A percentile compares a stretch with the other conserved stretches of the same genome.
phyloP scores from a whole-genome alignment of 306 rosid species.

The Prinsepia uniflora region DNA sequence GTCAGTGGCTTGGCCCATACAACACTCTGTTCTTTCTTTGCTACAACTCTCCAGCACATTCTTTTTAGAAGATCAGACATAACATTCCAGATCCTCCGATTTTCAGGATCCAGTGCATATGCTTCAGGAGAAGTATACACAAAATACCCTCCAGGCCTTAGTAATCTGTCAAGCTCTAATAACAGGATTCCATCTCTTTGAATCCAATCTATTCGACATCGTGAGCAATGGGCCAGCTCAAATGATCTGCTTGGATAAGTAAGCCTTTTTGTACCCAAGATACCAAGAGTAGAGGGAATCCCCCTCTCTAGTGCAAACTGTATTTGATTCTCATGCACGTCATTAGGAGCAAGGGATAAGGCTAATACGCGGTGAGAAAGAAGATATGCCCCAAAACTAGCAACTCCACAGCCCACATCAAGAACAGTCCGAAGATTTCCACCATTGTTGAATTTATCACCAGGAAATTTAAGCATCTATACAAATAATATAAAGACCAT shows the following conservation, averaged over 20 bases:
- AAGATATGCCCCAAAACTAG: constrained; percentile 67
- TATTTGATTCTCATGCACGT: constrained; percentile 60
- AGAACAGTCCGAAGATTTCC: constrained; percentile 51
- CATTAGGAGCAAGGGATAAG: constrained; percentile 62
- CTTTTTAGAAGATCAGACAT: constrained; percentile 42
- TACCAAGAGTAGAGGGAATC: constrained; percentile 62
- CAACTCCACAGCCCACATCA: constrained; percentile 72
- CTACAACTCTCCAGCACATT: constrained; percentile 57
- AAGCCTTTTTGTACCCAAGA: constrained; percentile 62
- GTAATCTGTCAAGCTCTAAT: constrained; percentile 55
- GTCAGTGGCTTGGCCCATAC: constrained; percentile 53
- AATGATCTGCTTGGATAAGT: constrained; percentile 63
- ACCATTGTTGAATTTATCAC: constrained; percentile 42
- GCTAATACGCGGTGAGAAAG: constrained; percentile 47
- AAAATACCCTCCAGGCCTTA: constrained; percentile 61
- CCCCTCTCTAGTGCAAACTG: constrained; percentile 69
- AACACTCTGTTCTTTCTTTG: constrained; percentile 55
- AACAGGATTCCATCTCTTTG: constrained; percentile 55
- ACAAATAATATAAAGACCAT: constrained; percentile 4
- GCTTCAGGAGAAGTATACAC: constrained; percentile 66
- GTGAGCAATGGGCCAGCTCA: constrained; percentile 60
- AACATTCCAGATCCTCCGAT: constrained; percentile 48
- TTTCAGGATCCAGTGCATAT: constrained; percentile 49
- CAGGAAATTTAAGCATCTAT: constrained; percentile 59
- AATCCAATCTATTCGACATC: constrained; percentile 69